phyloP scores from a whole-genome alignment of 192 early-diverging fungal species.

The Podila horticola region DNA sequence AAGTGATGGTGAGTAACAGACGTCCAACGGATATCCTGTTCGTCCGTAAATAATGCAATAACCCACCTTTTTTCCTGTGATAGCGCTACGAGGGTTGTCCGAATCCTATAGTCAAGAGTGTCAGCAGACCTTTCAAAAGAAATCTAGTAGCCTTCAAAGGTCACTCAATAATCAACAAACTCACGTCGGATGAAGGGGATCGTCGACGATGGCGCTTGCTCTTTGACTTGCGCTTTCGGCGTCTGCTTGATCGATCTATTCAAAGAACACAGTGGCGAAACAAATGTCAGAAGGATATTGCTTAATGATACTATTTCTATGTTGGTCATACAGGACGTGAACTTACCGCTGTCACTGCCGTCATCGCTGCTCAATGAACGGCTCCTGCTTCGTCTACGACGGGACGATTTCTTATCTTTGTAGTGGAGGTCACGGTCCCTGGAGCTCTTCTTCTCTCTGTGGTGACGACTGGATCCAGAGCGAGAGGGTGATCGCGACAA shows the following conservation, averaged over 20 bases:
- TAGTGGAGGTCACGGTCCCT: constrained; percentile 1
- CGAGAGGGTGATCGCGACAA: constrained; percentile 6
- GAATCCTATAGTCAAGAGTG: constrained; percentile 20
- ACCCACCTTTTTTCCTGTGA: constrained; percentile 35
- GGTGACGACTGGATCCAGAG: constrained; percentile 23
- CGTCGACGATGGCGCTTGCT: constrained; percentile 33
- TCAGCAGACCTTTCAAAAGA: neutral
- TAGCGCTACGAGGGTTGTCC: constrained; percentile 31
- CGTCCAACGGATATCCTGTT: neutral
- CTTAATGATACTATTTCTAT: no score
- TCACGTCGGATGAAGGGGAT: constrained; percentile 21
- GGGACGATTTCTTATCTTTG: neutral
- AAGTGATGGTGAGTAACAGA: neutral
- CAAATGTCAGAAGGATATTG: no score
- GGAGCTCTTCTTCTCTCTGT: constrained; percentile 5
- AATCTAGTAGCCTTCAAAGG: neutral
- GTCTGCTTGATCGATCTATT: constrained; percentile 23
- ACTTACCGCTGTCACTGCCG: constrained; percentile 12
- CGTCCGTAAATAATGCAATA: neutral
- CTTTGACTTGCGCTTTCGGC: constrained; percentile 34
- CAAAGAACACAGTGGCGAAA: neutral
- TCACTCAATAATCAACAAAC: neutral
- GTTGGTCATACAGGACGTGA: neutral
- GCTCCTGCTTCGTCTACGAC: constrained; percentile 17
- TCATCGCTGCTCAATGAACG: constrained; percentile 13